Percentiles rank a stretch among this genome's conserved stretches.
Evolutionary conservation across 495 filamentous ascomycete genomes (phyloP).

Genomic region (Parachaetomium inaequale): DNA sequence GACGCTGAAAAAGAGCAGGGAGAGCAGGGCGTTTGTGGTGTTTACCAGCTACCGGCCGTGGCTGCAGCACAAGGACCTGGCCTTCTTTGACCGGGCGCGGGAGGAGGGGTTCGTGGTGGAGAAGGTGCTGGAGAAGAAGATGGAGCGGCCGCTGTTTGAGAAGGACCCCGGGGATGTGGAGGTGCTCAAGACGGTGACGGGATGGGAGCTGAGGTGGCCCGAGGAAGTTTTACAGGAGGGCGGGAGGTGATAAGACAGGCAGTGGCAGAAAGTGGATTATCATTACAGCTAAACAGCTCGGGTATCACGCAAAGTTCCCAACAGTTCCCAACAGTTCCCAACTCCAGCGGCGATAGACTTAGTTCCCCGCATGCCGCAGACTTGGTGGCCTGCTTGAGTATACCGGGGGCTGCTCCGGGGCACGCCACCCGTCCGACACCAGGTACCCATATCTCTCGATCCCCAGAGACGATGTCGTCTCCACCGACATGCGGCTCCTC

Average conservation of each 20-base stretch:
- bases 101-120: slow-evolving; percentile 66
- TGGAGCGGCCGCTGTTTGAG: slow-evolving; percentile 84
- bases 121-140: slow-evolving; percentile 73
- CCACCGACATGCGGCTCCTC: slow-evolving; percentile 16
- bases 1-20: slow-evolving; percentile 53
- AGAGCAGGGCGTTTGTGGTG: slow-evolving; percentile 72
- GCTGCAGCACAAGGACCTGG: slow-evolving; percentile 76
- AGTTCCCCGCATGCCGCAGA: slow-evolving; percentile 5
- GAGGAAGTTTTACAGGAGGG: slow-evolving; percentile 20
- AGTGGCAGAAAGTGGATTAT: neutral
- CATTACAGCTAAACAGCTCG: neutral
- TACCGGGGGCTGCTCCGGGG: slow-evolving; percentile 18
- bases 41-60: slow-evolving; percentile 93
- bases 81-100: slow-evolving; percentile 74
- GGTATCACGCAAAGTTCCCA: slow-evolving; percentile 1
- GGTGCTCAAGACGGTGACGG: slow-evolving; percentile 74
- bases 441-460: slow-evolving; percentile 20
- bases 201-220: slow-evolving; percentile 63
- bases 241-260: neutral
- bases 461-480: slow-evolving; percentile 25
- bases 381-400: slow-evolving; percentile 25
- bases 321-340: neutral
- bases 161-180: slow-evolving; percentile 76
- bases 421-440: slow-evolving; percentile 29
- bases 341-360: neutral